Conservation (phyloP, 331 rosid species). For the Pyracantha coccinea region DNA sequence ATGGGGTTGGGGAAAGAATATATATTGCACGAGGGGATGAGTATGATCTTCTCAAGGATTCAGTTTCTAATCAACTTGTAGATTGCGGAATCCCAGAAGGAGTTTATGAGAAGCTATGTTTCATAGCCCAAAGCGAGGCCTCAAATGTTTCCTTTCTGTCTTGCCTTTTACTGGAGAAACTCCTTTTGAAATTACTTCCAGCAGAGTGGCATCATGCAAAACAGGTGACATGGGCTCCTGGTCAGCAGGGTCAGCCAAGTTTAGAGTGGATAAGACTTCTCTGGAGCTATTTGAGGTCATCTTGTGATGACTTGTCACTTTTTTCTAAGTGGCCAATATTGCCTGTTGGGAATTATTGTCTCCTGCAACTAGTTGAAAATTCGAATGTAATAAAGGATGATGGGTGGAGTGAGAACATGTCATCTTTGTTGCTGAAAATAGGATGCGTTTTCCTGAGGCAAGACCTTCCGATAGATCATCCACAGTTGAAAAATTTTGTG, state of each 20-base stretch:
- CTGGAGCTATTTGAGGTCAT: conserved; percentile 78
- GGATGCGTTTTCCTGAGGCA: conserved; percentile 78
- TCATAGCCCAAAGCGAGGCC: conserved; percentile 54
- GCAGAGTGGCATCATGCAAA: conserved; percentile 86
- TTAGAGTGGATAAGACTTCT: conserved; percentile 85
- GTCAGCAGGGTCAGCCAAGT: conserved; percentile 86
- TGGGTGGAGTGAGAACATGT: conserved; percentile 98
- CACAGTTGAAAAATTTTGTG: conserved; percentile 67
- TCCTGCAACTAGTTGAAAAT: conserved; percentile 65
- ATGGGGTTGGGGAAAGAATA: conserved; percentile 80
- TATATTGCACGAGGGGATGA: conserved; percentile 80
- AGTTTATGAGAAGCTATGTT: conserved; percentile 66
- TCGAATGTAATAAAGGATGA: conserved; percentile 76
- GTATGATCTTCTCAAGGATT: conserved; percentile 85
- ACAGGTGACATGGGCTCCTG: conserved; percentile 79
- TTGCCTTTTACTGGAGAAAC: conserved; percentile 82
- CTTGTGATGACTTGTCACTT: conserved; percentile 71
- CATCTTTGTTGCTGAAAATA: conserved; percentile 71
- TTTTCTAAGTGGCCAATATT: conserved; percentile 93
- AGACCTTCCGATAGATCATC: conserved; percentile 77
- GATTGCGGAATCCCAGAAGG: conserved; percentile 57
- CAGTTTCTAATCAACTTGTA: conserved; percentile 73
- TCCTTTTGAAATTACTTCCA: conserved; percentile 73
- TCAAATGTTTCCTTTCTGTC: conserved; percentile 81
- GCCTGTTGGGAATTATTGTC: conserved; percentile 62